Base-by-base conservation (phyloP, 2,329 filamentous ascomycete species). In the Alternaria sp. region DNA sequence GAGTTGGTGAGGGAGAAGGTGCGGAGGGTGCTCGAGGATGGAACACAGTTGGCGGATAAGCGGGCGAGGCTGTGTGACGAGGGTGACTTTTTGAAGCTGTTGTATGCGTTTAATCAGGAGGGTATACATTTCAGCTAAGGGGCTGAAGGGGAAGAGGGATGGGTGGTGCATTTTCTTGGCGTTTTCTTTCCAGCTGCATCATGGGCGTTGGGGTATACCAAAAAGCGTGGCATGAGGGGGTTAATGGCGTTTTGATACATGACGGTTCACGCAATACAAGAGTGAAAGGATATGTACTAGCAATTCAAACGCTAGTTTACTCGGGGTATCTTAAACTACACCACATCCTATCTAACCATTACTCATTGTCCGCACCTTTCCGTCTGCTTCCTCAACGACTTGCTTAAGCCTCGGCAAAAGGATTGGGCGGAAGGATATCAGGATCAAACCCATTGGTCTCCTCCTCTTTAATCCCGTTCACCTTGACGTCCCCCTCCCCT, bases 1-100 rank as follows among this genome's bases (percentile, higher is more conserved):
- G 87, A 93, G 71, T 78, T 97, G 33, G 90, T 99, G n/a, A 86
- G 89, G 65, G 86, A 90, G 70, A 98, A 98, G 80, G 90, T 98
- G 42, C 84, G 90, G 70, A 91, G 89, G 74, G 92, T 97, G 21
- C 82, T 98, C 21, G 90, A 94, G 73, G 86, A 90, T 63, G 88
- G 90, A 56, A 97, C 93, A 0, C 85, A 88, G 46, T 82, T 98
- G 53, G 89, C 88, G 3, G 92, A 96, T 60, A 92, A 90, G 80
- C 84, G 94, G 65, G 86, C 93, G 10, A 85, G 92, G 61, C 89
- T 95, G 82, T 96, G 93, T 72, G 93, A 97, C 72, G 92, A 98
- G 80, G 93, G 90, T 51, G 93, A 97, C 71, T 98, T 97, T 74
- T 79, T 99, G 74, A 89, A 88, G 68, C 78, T 97, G 65, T 79